These are phyloP conservation scores for Lablab purpureus DNA, from an alignment of 306 rosid species.

Conservation along the genomic window DNA sequence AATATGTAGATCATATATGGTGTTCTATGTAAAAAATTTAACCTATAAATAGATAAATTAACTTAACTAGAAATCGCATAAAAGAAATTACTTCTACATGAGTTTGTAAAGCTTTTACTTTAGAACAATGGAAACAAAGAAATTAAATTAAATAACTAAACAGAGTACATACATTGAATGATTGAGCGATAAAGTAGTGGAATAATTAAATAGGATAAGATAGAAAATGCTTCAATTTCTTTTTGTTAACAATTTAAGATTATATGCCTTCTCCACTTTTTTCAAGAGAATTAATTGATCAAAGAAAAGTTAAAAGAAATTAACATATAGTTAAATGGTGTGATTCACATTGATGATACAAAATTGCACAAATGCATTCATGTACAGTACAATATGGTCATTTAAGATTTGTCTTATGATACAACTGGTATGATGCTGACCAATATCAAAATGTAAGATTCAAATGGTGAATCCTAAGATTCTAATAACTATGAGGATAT, in stretches of 20 bases:
- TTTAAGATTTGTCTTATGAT: not conserved
- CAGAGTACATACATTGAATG: not conserved
- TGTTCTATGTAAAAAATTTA: not conserved
- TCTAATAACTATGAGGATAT: too few relatives aligned
- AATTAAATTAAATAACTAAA: not conserved
- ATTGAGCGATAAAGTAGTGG: not conserved
- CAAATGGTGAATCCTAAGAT: too few relatives aligned
- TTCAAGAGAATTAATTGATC: too few relatives aligned
- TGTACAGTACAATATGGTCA: not conserved
- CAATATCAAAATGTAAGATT: too few relatives aligned
- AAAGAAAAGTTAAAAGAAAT: too few relatives aligned
- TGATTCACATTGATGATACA: not conserved
- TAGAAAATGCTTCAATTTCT: not conserved
- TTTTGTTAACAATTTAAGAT: not conserved
- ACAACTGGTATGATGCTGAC: too few relatives aligned
- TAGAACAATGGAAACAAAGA: not conserved
- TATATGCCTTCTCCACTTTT: not conserved
- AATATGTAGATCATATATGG: not conserved
- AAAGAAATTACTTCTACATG: too few relatives aligned
- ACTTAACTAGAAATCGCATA: not conserved
- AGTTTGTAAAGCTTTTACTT: not conserved
- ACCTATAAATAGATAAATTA: not conserved
- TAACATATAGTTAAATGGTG: too few relatives aligned
- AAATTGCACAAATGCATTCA: not conserved
- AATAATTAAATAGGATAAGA: not conserved